These are phyloP conservation scores for Coemansia sp. DNA, from an alignment of 192 early-diverging fungal genomes.

Conservation along the genomic window DNA sequence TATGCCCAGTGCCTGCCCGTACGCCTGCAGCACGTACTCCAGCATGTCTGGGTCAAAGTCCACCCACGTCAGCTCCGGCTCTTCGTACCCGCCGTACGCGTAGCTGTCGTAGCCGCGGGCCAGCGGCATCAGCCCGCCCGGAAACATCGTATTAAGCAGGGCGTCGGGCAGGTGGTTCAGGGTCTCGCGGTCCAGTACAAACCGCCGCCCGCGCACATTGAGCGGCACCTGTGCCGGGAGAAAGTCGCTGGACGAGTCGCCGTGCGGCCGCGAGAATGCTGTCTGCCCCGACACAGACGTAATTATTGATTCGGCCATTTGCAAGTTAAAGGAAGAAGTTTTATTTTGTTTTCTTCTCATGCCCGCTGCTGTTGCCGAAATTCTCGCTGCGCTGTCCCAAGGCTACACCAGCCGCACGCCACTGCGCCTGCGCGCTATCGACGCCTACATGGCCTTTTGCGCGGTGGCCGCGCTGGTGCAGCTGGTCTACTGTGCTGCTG, in stretches of 20 bases:
- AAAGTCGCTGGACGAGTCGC: conserved; percentile 40
- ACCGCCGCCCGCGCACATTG: conserved; percentile 49
- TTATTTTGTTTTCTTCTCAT: not conserved
- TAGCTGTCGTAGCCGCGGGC: conserved; percentile 30
- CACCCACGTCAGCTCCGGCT: conserved; percentile 46
- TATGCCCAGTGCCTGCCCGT: conserved; percentile 29
- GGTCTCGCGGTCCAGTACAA: conserved; percentile 52
- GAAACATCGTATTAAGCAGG: conserved; percentile 52
- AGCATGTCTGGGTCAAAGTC: conserved; percentile 57
- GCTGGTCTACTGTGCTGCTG: conserved; percentile 82
- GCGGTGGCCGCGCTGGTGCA: conserved; percentile 88
- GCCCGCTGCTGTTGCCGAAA: conserved; percentile 2
- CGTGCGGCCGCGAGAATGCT: conserved; percentile 56
- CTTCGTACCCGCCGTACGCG: conserved; percentile 13
- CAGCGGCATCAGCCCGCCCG: conserved; percentile 34
- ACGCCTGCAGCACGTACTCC: conserved; percentile 50
- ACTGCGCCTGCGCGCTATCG: conserved; percentile 82
- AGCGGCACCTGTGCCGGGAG: conserved; percentile 36
- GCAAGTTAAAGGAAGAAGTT: not conserved
- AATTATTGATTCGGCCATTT: conserved; percentile 45
- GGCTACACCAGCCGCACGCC: conserved; percentile 68
- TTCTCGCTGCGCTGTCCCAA: conserved; percentile 19
- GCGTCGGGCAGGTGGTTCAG: conserved; percentile 53
- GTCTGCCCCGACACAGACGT: conserved; percentile 44
- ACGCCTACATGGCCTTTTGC: conserved; percentile 89